Evolutionary conservation across 2,329 filamentous ascomycete genomes (phyloP), one percentile per base, ranked within the genome.

Genomic region (Ceratocystis diversiconidia): DNA sequence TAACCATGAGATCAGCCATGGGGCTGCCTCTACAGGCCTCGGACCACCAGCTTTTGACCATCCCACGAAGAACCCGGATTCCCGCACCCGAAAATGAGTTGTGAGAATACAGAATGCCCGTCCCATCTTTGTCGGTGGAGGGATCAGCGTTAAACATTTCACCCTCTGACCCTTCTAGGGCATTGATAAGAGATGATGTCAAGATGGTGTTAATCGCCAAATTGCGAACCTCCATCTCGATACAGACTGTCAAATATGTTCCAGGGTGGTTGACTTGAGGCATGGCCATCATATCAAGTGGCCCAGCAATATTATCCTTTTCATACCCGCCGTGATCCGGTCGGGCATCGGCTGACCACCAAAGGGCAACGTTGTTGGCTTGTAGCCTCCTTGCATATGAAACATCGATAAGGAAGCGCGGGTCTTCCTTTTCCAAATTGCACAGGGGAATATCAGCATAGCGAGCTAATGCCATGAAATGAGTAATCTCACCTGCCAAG

Each of bases 21-120:
- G 85, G 87, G 71, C 89, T 95, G 46, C 91, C 90, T 68, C 85
- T 85, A 73, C 90, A 94, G 5, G 94, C 95, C 74, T 99, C 92
- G 0, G 87, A 83, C 94, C 94, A 99, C 95, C 95, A 99, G 2
- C 89, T 84, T 74, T 96, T 96, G 70, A 99, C 94, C 92, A 99
- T 96, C 71, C 97, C 95, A 15, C 94, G 87, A 2, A 99, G 80
- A 0, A 99, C 94, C 5, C 87, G 83, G 3, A 97, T 89, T 65
- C 91, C 90, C 2, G 92, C 91, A 62, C 90, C 89, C n/a, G 92
- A 87, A 73, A 99, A 99, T 0, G 92, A 90, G 12, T 75, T 76
- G 57, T 77, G 75, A 4, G 72, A 75, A 1, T 76, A 72, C 32
- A 77, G 75, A 30, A 71, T 81, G 2, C 62, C 41, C 7, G 57